Conservation (phyloP, 176 grass and related monocot species). For the Melocanna baccifera region DNA sequence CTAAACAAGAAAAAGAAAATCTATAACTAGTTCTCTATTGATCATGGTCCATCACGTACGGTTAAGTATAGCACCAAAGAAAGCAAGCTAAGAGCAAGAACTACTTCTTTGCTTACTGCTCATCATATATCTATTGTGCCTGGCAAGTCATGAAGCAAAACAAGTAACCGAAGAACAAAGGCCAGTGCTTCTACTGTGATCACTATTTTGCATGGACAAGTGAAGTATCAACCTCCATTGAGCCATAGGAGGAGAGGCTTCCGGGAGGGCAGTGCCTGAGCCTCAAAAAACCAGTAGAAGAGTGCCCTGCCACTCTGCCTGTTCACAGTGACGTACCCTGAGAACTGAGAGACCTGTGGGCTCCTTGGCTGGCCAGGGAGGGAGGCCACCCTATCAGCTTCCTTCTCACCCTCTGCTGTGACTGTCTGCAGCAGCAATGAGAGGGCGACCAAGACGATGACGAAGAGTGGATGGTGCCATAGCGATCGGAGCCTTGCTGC, state of each 20-base stretch:
- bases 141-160: background rate
- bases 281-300: conserved; percentile 90
- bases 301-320: conserved; percentile 52
- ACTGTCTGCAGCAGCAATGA: conserved; percentile 14
- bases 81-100: background rate
- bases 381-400: conserved; percentile 40
- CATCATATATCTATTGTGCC: background rate
- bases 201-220: background rate
- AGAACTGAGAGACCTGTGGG: conserved; percentile 45
- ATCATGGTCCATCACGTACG: background rate
- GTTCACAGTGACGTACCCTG: conserved; percentile 58
- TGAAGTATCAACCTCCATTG: conserved; percentile 57
- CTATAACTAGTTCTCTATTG: background rate
- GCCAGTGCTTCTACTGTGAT: background rate
- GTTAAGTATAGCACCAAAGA: background rate
- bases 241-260: conserved; percentile 91
- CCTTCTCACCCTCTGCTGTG: background rate
- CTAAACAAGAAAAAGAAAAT: background rate
- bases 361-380: conserved; percentile 50
- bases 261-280: conserved; percentile 41
- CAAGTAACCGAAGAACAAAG: background rate
- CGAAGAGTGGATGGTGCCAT: conserved; percentile 14
- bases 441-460: conserved; percentile 8
- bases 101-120: background rate
- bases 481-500: background rate